Base-by-base conservation (phyloP, 371 early-diverging fungal genomes). In the Mycotypha africana region DNA sequence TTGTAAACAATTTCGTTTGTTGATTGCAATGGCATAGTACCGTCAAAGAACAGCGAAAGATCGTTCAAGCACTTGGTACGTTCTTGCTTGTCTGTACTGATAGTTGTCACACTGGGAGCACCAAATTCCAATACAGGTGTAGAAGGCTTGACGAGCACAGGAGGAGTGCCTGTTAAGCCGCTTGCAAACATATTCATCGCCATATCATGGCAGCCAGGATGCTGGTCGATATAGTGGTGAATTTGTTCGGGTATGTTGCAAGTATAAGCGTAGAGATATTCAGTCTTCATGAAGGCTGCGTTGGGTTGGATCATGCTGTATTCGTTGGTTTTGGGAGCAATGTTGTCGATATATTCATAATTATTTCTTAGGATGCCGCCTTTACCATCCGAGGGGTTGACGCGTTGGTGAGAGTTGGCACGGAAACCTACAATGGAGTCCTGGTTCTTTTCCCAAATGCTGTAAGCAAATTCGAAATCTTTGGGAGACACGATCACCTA, bases 171-270 rank as follows among this genome's bases (percentile, higher is more conserved):
- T 3, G 60, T 54, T 28, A 51, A 51, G 24, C 63, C 67, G 34
- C 49, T 49, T 23, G 45, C 45, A 20, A 62, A 37, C 57, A 67
- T 56, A 32, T 62, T 62, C 43, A 58, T 47, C 11, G 61, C 58
- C 15, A 58, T 50, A 37, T 53, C 56, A 20, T 19, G 42, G 31
- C 68, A 68, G 7, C 30, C 33, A 4, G 62, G 55, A 37, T 60
- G 38, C 14, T 38, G 20, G 19, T 68, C 59, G 11, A 68, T 24
- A 28, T 50, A 61, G 8, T 42, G 38, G 21, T 64, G 62, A 9
- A 68, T 41, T 32, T 49, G 30, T 12, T 53, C 55, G 2, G 65
- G 62, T 22, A 68, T 22, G n/a, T 65, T 26, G 23, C 68, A 68
- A 2, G 65, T 58, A 33, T 61, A 68, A 5, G 50, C 53, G 14